A percentile compares a stretch with the other conserved stretches of the same genome.
phyloP scores from a whole-genome alignment of 345 rosid genomes.

The Hibiscus trionum region DNA sequence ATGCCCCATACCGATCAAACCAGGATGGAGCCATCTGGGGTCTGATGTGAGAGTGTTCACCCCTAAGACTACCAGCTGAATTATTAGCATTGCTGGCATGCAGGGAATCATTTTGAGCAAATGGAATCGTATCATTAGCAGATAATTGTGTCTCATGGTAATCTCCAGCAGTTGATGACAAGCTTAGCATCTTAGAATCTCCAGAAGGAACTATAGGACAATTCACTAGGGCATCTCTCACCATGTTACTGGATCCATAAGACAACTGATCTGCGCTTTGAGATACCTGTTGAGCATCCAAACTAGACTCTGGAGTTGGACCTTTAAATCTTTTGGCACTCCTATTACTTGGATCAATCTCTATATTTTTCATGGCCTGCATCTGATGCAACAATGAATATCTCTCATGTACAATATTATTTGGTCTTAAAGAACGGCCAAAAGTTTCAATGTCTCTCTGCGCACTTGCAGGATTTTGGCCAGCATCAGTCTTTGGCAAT shows the following conservation, averaged over 20 bases:
- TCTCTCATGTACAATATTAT: slow-evolving; percentile 29
- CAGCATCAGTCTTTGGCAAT: slow-evolving; percentile 16
- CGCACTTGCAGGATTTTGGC: slow-evolving; percentile 23
- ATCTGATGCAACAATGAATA: slow-evolving; percentile 40
- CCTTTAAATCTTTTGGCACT: slow-evolving; percentile 43
- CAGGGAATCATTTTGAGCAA: slow-evolving; percentile 32
- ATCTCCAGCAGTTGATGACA: slow-evolving; percentile 27
- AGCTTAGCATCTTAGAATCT: slow-evolving; percentile 30
- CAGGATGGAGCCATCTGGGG: slow-evolving; percentile 76
- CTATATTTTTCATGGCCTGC: slow-evolving; percentile 47
- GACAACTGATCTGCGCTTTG: slow-evolving; percentile 35
- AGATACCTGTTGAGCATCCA: slow-evolving; percentile 33
- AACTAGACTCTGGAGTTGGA: slow-evolving; percentile 22
- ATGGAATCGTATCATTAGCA: slow-evolving; percentile 23
- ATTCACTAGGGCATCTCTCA: slow-evolving; percentile 26
- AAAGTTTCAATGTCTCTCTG: slow-evolving; percentile 51
- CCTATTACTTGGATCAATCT: slow-evolving; percentile 37
- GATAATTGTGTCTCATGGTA: slow-evolving; percentile 22
- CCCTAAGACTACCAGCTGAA: slow-evolving; percentile 25
- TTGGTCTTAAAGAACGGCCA: slow-evolving; percentile 45
- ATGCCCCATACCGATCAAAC: slow-evolving; percentile 63
- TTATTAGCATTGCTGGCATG: slow-evolving; percentile 27
- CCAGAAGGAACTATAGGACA: slow-evolving; percentile 19
- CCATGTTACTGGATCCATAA: slow-evolving; percentile 22
- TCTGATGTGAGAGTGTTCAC: slow-evolving; percentile 49